These are phyloP conservation scores for Aspergillus pseudonomiae DNA, from an alignment of 2,329 filamentous ascomycete genomes.

Conservation along the genomic window DNA sequence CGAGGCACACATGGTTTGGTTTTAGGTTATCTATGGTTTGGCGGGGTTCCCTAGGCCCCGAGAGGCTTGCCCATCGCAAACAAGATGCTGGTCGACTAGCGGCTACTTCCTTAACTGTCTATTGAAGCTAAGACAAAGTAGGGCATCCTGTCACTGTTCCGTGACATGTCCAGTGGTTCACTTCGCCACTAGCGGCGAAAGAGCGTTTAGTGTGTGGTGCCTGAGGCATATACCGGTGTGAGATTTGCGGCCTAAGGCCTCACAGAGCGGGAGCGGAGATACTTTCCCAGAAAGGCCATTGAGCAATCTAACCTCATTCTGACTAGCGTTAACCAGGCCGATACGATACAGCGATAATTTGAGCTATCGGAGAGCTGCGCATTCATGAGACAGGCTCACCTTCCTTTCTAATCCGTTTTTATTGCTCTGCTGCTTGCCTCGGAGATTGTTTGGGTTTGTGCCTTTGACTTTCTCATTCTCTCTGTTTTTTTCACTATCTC, in stretches of 20 bases:
- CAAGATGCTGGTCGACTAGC: constrained; percentile 14
- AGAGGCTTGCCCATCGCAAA: neutral
- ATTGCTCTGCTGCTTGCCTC: neutral
- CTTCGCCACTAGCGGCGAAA: constrained; percentile 5
- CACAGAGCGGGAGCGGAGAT: constrained; percentile 3
- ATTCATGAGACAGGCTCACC: neutral
- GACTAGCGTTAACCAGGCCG: constrained; percentile 5
- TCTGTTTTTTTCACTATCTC: neutral
- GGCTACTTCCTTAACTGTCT: constrained; percentile 7
- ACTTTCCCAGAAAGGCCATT: neutral
- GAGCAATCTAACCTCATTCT: constrained; percentile 4
- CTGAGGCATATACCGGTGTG: neutral
- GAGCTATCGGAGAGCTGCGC: constrained; percentile 1
- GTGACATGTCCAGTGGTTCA: constrained; percentile 1
- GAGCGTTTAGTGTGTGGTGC: neutral
- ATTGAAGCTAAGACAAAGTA: constrained; percentile 7
- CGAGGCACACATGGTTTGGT: constrained; percentile 1
- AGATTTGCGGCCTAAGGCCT: constrained; percentile 6
- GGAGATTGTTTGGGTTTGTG: neutral
- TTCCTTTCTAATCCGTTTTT: neutral
- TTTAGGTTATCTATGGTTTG: constrained; percentile 14
- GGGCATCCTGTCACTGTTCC: neutral
- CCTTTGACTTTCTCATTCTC: neutral
- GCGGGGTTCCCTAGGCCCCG: constrained; percentile 9
- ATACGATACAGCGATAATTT: constrained; percentile 8